Evolutionary conservation across 768 basidiomycete species (phyloP), one percentile per base, ranked within the genome.

Genomic region (Lactarius psammicola): DNA sequence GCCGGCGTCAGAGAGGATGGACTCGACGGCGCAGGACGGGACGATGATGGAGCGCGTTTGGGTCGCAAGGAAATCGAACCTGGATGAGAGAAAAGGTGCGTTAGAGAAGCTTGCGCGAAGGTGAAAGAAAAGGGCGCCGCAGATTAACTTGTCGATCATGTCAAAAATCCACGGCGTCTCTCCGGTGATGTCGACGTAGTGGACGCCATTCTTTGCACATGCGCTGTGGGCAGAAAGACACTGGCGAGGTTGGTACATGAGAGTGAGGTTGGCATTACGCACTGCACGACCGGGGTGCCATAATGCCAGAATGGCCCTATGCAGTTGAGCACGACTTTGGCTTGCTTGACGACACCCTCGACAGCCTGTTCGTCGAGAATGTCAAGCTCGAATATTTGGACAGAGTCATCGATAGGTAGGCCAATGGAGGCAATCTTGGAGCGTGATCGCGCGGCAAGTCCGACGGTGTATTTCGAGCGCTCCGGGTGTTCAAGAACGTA

Each of bases 21-120:
- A 92, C 73, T 93, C 91, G 65, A 90, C 81, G 3, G 88, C 94
- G 61, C 87, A 90, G 2, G 86, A 80, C 28, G 91, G 92, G 23
- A 97, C 82, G 69, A 98, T 88, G 68, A 92, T 83, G 5, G 92
- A 80, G 51, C 85, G 83, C 1, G 83, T 86, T 72, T 87, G 85
- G 11, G 81, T 84, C 0, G 95, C 94, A 13, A 80, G 74, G 69
- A 84, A 89, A 74, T 94, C 87, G 71, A 84, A 88, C 65, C 90
- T 92, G 65, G 18, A 54, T 5, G 20, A 28, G 33, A 18, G 30
- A 65, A n/a, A n/a, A n/a, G n/a, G 23, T 11, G 46, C 23, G 57
- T 69, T 58, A 49, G 59, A 57, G 30, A 57, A 58, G 42, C 54
- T 53, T 54, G 71, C 55, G 23, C 60, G 18, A 59, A 23, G n/a